phyloP scores from a whole-genome alignment of 1,284 basidiomycete species.

The Ganoderma leucocontextum region DNA sequence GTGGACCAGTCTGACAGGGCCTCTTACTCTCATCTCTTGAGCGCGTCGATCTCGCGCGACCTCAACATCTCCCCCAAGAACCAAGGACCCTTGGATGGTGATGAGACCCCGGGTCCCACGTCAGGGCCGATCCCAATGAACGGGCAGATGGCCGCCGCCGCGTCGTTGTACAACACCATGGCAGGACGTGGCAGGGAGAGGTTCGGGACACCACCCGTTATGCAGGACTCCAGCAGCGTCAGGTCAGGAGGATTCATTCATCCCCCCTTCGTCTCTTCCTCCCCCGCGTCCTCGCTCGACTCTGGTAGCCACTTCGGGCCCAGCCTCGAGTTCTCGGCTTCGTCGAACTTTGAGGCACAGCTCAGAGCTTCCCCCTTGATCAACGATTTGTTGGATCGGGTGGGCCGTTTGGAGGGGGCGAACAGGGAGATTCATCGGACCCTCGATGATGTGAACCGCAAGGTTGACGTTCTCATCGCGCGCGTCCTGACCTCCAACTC shows the following conservation, averaged over 20 bases:
- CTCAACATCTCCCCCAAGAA: constrained; percentile 58
- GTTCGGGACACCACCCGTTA: constrained; percentile 50
- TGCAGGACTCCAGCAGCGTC: constrained; percentile 49
- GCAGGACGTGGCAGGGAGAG: constrained; percentile 39
- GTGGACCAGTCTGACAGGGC: constrained; percentile 51
- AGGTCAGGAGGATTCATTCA: constrained; percentile 42
- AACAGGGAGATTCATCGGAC: constrained; percentile 80
- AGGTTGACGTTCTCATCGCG: constrained; percentile 80
- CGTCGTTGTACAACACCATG: constrained; percentile 36
- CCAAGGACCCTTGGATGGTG: constrained; percentile 63
- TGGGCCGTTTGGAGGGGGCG: constrained; percentile 74
- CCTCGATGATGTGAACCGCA: constrained; percentile 76
- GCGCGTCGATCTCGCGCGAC: constrained; percentile 48
- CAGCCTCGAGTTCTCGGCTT: constrained; percentile 48
- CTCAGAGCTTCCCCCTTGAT: constrained; percentile 78
- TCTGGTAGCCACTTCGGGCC: constrained; percentile 70
- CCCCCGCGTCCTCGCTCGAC: constrained; percentile 79
- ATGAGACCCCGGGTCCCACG: constrained; percentile 48
- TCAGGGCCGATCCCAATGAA: constrained; percentile 34
- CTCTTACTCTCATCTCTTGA: constrained; percentile 49
- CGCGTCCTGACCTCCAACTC: constrained; percentile 53
- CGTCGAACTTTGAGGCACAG: constrained; percentile 68
- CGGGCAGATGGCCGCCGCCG: constrained; percentile 32
- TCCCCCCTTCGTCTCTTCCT: constrained; percentile 62
- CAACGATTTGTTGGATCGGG: constrained; percentile 78